These are phyloP conservation scores for Acanthamoeba divionensis DNA, from an alignment of 208 protist genomes.

Conservation along the genomic window DNA sequence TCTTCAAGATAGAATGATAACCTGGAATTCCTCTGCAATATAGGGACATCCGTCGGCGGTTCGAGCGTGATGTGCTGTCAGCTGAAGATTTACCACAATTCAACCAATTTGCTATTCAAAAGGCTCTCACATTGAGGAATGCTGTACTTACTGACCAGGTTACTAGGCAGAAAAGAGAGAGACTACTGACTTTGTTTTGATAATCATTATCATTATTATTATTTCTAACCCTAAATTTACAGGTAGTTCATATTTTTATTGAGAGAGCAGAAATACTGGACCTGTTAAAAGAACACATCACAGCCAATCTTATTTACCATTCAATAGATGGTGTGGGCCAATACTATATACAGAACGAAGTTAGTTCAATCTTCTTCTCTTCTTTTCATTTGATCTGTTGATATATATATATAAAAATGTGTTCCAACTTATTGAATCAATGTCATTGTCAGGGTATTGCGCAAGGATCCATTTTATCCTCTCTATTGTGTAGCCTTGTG, in stretches of 20 bases:
- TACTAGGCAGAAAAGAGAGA: background rate
- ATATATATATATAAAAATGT: too few relatives aligned
- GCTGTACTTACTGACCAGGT: conserved; percentile 43
- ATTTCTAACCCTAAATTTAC: background rate
- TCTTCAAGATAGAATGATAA: too few relatives aligned
- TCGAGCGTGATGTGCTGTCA: background rate
- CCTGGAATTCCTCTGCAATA: background rate
- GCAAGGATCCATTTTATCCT: conserved; percentile 42
- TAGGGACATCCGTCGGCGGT: background rate
- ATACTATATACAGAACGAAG: conserved; percentile 28
- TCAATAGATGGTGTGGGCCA: background rate
- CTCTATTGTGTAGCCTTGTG: conserved; percentile 16
- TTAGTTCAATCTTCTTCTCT: background rate
- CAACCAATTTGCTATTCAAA: background rate
- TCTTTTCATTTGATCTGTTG: background rate
- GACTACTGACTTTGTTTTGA: background rate
- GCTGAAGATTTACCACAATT: background rate
- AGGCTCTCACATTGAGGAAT: background rate
- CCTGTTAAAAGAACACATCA: conserved; percentile 23
- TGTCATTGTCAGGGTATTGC: conserved; percentile 14
- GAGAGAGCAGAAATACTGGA: conserved; percentile 15
- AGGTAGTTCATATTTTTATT: conserved; percentile 32
- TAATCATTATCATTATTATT: background rate
- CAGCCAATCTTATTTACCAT: conserved; percentile 4
- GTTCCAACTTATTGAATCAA: background rate